Base-by-base conservation (phyloP, 805 yeast species). In the Candida chilensis region DNA sequence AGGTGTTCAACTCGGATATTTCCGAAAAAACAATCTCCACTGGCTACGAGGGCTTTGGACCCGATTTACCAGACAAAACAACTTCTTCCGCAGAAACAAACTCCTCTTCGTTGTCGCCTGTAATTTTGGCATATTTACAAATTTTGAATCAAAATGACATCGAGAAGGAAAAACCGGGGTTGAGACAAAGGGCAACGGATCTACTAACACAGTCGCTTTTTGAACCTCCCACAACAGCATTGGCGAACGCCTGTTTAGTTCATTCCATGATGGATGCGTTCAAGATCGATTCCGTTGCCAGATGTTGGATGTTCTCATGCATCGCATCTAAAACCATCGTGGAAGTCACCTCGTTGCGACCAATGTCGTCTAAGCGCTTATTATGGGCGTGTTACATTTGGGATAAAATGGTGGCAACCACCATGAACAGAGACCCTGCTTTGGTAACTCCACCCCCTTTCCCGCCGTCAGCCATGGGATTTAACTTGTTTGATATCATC, bases 311-410 rank as follows among this genome's bases (percentile, higher is more conserved):
- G 7, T 30, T 27, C 9, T 28, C 31, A 5, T 13, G 31, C 11
- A 30, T 30, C n/a, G 30, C 33, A 9, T 26, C 25, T 11, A 26
- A 14, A n/a, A 13, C n/a, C 20, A 16, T 26, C 5, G 7, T 6
- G 5, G 20, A 17, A 26, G 11, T 26, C 8, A n/a, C 25, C 5
- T 14, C 11, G 18, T 18, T 13, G 7, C 10, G 16, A 6, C 20
- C 28, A 11, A 11, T 17, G 11, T 12, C 12, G 17, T 15, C 10
- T 15, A 26, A 13, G 19, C 26, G 41, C 17, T 24, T 36, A 6
- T 30, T 33, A 16, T 38, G 41, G 41, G 10, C 33, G 3, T 29
- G 33, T 22, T 38, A 29, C 25, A 10, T 28, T 10, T 38, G 41
- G 41, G 41, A 38, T 20, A 38, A 38, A 28, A 24, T 38, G 5